Conservation (phyloP, 176 grass and related monocot species). For the Leersia perrieri region DNA sequence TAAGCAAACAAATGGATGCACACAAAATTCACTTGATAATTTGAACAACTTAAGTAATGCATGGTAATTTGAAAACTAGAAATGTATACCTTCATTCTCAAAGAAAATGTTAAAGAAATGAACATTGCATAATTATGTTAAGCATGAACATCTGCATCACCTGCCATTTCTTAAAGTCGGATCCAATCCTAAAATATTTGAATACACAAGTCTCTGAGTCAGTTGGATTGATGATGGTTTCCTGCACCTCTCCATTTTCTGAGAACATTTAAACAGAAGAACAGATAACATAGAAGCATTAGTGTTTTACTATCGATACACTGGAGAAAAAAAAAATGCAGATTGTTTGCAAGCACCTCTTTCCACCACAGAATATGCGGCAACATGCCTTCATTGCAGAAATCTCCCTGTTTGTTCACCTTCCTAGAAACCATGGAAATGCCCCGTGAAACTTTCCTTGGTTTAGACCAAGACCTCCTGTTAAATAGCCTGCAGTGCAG, state of each 20-base stretch:
- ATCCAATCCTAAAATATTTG: conserved; percentile 91
- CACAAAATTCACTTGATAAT: background rate
- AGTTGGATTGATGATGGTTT: conserved; percentile 74
- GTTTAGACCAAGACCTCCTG: conserved; percentile 52
- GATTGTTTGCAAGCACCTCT: conserved; percentile 59
- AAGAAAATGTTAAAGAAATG: conserved; percentile 19
- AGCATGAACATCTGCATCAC: conserved; percentile 42
- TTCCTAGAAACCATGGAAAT: conserved; percentile 50
- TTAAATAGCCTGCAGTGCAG: conserved; percentile 50
- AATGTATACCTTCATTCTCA: background rate
- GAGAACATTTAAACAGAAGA: conserved; percentile 33
- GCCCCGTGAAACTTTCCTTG: conserved; percentile 39
- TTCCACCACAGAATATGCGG: conserved; percentile 92
- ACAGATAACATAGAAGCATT: conserved; percentile 9
- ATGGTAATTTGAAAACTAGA: background rate
- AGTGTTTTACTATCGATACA: background rate
- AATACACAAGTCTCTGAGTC: conserved; percentile 74
- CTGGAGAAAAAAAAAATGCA: conserved; percentile 7
- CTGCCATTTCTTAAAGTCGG: conserved; percentile 88
- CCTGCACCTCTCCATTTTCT: conserved; percentile 88
- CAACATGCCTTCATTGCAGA: conserved; percentile 50
- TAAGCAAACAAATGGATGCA: background rate
- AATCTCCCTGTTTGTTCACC: conserved; percentile 43
- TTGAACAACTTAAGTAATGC: background rate
- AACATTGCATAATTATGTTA: background rate